Base-by-base conservation (phyloP, 2,329 filamentous ascomycete species). In the Diaporthe sp. region DNA sequence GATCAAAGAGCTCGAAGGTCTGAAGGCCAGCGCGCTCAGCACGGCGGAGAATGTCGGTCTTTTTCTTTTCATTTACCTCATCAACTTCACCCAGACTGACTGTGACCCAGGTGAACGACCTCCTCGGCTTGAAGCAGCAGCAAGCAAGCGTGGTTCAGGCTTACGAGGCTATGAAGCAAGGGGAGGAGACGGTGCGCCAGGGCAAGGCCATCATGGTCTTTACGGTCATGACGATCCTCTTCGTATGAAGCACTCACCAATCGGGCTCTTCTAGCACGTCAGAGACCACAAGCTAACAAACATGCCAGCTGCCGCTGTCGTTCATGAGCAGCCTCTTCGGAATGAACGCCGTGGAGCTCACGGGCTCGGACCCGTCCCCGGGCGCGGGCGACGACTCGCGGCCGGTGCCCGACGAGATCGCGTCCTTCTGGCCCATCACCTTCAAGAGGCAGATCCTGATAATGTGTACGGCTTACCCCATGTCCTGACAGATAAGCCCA, bases 71-170 rank as follows among this genome's bases (percentile, higher is more conserved):
- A 4, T 31, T 4, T 7, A 4, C 5, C 34, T 12, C 2, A 62
- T 17, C 19, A 4, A 19, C 17, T 8, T 49, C 9, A 15, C 25
- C 2, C 17, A 4, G 19, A 58, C 65, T 71, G 44, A 71, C 28
- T 3, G 4, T 19, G 4, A 22, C 31, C 17, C 13, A 85, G 82
- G 79, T 87, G 46, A 83, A 83, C 42, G 83, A 85, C 62, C 79
- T 88, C 3, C 79, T 87, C 1, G 80, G 79, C 0, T 80, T 88
- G 31, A 88, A 88, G 75, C 86, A 87, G 53, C 86, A 88, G 74
- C 86, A 88, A 74, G 85, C 86, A 13, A 73, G 70, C 34, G 71
- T 76, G 3, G 44, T 76, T 5, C 71, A 76, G 49, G 75, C 75
- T 3, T 57, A 74, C 19, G 37, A 61, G 25, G 71, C 61, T 10